phyloP scores from a whole-genome alignment of 805 yeast genomes.

The Ogataea ganodermae region DNA sequence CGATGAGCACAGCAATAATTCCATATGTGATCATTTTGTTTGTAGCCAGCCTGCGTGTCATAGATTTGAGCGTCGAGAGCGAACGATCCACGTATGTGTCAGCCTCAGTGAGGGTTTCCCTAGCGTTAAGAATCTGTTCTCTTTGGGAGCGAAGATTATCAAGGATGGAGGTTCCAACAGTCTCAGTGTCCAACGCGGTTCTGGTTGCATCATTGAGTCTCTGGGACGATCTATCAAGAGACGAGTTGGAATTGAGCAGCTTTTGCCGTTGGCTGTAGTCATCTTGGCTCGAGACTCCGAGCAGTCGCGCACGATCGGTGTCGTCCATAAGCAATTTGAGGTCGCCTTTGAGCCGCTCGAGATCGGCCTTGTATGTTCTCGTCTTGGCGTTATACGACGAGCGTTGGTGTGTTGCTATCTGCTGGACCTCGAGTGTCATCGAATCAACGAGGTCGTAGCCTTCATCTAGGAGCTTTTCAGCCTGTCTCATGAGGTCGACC shows the following conservation, averaged over 20 bases:
- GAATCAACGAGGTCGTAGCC: constrained; percentile 81
- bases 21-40: constrained; percentile 89
- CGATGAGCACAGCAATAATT: constrained; percentile 81
- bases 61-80: constrained; percentile 78
- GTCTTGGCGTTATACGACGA: constrained; percentile 73
- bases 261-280: constrained; percentile 75
- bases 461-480: constrained; percentile 75
- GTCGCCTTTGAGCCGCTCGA: constrained; percentile 56
- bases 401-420: constrained; percentile 73
- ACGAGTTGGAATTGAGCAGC: constrained; percentile 71
- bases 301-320: constrained; percentile 69
- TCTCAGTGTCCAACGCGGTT: constrained; percentile 89
- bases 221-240: constrained; percentile 80
- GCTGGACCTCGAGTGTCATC: constrained; percentile 82
- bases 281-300: constrained; percentile 55
- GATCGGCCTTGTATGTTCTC: constrained; percentile 66
- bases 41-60: constrained; percentile 92
- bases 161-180: constrained; percentile 86
- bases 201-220: constrained; percentile 86
- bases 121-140: constrained; percentile 84
- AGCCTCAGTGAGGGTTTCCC: constrained; percentile 85
- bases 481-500: constrained; percentile 54
- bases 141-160: constrained; percentile 89
- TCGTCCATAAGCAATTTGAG: constrained; percentile 63
- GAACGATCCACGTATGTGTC: constrained; percentile 91